These are phyloP conservation scores for Volvariella volvacea DNA, from an alignment of 1,284 basidiomycete genomes.

Conservation along the genomic window DNA sequence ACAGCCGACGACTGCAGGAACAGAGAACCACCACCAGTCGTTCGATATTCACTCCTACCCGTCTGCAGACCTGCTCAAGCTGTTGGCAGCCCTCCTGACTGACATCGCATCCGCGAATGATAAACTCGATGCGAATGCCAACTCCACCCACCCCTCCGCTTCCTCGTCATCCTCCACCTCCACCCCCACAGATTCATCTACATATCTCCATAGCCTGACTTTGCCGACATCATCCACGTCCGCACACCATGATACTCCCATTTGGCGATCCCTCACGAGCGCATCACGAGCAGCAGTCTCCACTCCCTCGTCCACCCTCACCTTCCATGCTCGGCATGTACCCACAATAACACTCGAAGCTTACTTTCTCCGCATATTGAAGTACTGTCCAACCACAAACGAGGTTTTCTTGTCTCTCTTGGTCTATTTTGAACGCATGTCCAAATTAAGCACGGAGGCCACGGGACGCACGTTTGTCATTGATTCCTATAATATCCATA, in stretches of 20 bases:
- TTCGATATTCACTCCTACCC: slow-evolving; percentile 64
- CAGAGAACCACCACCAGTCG: slow-evolving; percentile 10
- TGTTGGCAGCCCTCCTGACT: slow-evolving; percentile 86
- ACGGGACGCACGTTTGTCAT: slow-evolving; percentile 82
- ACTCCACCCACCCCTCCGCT: slow-evolving; percentile 10
- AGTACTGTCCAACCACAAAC: slow-evolving; percentile 98
- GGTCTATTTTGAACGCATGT: slow-evolving; percentile 96
- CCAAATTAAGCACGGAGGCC: slow-evolving; percentile 58
- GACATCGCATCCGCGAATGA: slow-evolving; percentile 94
- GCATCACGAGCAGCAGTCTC: slow-evolving; percentile 76
- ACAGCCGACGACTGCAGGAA: slow-evolving; percentile 1
- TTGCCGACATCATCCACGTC: slow-evolving; percentile 14
- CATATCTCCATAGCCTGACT: background rate
- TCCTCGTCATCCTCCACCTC: slow-evolving; percentile 9
- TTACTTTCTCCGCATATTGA: slow-evolving; percentile 92
- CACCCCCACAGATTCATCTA: background rate
- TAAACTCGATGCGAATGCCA: slow-evolving; percentile 26
- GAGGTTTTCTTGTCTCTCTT: slow-evolving; percentile 93
- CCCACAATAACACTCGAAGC: slow-evolving; percentile 94
- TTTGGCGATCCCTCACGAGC: slow-evolving; percentile 66
- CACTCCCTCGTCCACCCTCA: slow-evolving; percentile 78
- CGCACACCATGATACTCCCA: slow-evolving; percentile 26
- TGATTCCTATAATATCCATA: slow-evolving; percentile 95
- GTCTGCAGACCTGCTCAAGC: slow-evolving; percentile 68
- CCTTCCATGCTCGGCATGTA: slow-evolving; percentile 94